Evolutionary conservation across 1,284 basidiomycete genomes (phyloP).

Genomic region (Kwoniella shivajii): DNA sequence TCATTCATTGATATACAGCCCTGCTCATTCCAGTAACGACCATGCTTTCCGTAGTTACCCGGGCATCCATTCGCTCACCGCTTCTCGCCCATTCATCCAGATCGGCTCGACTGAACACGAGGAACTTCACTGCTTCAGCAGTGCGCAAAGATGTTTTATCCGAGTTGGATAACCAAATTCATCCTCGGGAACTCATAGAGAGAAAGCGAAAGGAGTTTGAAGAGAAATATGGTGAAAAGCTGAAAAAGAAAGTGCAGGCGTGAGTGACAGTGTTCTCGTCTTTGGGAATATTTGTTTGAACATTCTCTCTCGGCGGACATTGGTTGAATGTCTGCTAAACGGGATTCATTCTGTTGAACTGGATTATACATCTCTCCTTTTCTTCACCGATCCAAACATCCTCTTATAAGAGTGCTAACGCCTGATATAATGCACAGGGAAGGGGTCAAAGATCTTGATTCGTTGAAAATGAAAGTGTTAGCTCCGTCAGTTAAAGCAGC

Average conservation of each 20-base stretch:
- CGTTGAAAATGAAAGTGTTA: constrained; percentile 49
- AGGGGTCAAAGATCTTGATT: constrained; percentile 48
- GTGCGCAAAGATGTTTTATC: constrained; percentile 28
- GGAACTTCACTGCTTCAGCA: constrained; percentile 9
- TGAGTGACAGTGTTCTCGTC: constrained; percentile 40
- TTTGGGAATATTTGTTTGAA: not conserved
- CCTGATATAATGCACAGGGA: too few species aligned
- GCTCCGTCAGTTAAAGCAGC: constrained; percentile 37
- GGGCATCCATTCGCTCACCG: not conserved
- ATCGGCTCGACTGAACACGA: not conserved
- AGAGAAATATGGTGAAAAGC: constrained; percentile 52
- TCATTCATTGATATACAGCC: too few species aligned
- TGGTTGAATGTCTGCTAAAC: not conserved
- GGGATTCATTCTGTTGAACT: not conserved
- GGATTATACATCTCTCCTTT: too few species aligned
- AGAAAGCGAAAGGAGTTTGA: constrained; percentile 47
- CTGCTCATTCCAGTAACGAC: too few species aligned
- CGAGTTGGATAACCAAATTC: constrained; percentile 41
- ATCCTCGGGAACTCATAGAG: constrained; percentile 51
- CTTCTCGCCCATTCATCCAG: too few species aligned
- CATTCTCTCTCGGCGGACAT: too few species aligned
- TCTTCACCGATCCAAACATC: not conserved
- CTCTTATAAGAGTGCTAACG: not conserved
- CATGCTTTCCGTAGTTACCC: not conserved
- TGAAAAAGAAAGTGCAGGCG: constrained; percentile 49